Percentiles rank a stretch among this genome's conserved stretches.
Conservation (phyloP, 2,329 filamentous ascomycete species). For the Elsinoe australis region DNA sequence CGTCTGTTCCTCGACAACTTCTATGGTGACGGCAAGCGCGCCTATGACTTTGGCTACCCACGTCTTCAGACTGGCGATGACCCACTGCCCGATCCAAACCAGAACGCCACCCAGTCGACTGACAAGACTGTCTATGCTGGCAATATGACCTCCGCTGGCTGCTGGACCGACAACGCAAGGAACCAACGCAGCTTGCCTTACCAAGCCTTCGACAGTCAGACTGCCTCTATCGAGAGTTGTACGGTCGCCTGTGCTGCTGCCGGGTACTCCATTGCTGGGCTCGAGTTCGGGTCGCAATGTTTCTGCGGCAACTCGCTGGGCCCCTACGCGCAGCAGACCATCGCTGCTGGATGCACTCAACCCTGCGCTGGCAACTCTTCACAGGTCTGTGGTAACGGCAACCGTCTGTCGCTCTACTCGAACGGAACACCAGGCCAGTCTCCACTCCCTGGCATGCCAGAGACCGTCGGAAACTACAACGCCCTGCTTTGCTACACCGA, state of each 20-base stretch:
- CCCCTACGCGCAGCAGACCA: conserved; percentile 23
- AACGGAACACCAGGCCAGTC: conserved; percentile 22
- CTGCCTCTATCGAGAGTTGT: conserved; percentile 30
- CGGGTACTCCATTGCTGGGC: conserved; percentile 31
- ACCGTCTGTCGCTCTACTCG: conserved; percentile 30
- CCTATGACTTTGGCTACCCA: conserved; percentile 34
- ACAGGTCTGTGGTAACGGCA: conserved; percentile 28
- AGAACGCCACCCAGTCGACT: conserved; percentile 22
- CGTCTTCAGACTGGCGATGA: conserved; percentile 29
- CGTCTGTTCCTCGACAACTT: conserved; percentile 35
- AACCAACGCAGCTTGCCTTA: conserved; percentile 23
- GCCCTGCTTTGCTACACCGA: conserved; percentile 29
- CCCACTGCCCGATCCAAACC: conserved; percentile 29
- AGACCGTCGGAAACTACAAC: conserved; percentile 25
- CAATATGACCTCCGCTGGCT: conserved; percentile 34
- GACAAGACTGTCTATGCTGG: conserved; percentile 30
- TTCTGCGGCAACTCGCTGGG: conserved; percentile 30
- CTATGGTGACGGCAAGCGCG: conserved; percentile 28
- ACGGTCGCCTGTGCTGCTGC: conserved; percentile 26
- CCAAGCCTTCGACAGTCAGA: conserved; percentile 24
- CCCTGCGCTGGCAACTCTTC: conserved; percentile 29
- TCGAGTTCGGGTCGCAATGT: conserved; percentile 30
- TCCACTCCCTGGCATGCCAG: conserved; percentile 25
- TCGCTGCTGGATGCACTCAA: conserved; percentile 28
- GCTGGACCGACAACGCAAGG: conserved; percentile 29